Evolutionary conservation across 495 filamentous ascomycete species (phyloP).

Genomic region (Xylaria grammica): DNA sequence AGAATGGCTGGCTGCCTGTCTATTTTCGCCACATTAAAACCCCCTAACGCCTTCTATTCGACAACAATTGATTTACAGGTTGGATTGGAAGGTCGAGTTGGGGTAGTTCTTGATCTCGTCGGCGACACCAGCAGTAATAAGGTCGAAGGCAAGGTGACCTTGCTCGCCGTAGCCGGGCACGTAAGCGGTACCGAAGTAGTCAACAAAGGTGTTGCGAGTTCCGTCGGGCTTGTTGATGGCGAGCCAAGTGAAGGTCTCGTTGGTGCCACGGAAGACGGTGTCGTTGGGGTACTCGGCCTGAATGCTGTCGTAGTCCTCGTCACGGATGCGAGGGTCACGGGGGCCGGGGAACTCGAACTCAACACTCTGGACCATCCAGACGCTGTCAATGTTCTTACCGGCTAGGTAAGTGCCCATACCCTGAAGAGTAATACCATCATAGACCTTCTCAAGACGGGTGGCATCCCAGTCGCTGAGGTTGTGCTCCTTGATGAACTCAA

Average conservation of each 20-base stretch:
- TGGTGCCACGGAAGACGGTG: constrained; percentile 13
- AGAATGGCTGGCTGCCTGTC: neutral
- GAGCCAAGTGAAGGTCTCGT: constrained; percentile 24
- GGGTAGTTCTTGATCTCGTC: neutral
- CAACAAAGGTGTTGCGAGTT: constrained; percentile 17
- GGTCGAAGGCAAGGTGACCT: constrained; percentile 14
- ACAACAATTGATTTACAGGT: neutral
- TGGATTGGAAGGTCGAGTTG: constrained; percentile 8
- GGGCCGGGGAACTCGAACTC: constrained; percentile 28
- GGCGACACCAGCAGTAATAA: neutral
- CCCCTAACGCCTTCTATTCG: neutral
- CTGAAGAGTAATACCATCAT: constrained; percentile 34
- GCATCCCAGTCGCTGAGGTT: constrained; percentile 13
- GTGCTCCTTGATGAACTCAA: constrained; percentile 61
- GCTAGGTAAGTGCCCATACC: constrained; percentile 19
- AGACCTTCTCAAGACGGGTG: constrained; percentile 24
- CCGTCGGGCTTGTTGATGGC: constrained; percentile 24
- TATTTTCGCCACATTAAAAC: neutral
- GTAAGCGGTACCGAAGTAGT: constrained; percentile 4
- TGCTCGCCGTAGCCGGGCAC: constrained; percentile 12
- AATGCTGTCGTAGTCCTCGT: constrained; percentile 25
- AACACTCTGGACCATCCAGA: constrained; percentile 22
- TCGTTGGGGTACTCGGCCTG: constrained; percentile 27
- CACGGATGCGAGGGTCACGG: constrained; percentile 7
- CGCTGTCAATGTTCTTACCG: constrained; percentile 31